Evolutionary conservation across 2,329 filamentous ascomycete genomes (phyloP).

Genomic region (Lasiodiplodia sp.): DNA sequence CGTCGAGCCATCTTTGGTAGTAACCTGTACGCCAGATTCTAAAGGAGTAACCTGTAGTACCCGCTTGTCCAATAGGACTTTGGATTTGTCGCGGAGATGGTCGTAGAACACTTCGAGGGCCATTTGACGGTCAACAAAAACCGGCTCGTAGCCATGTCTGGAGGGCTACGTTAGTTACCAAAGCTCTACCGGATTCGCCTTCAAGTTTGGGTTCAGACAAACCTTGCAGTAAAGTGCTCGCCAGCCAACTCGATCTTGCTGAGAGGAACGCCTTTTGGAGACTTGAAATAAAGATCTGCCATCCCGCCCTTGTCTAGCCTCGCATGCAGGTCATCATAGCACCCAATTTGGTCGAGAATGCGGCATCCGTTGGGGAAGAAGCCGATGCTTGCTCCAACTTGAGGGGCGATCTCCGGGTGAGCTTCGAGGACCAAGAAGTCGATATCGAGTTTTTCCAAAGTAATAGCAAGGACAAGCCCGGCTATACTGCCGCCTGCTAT

Average conservation of each 20-base stretch:
- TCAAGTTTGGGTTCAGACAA: no score
- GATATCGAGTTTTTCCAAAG: constrained; percentile 18
- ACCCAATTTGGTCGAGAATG: constrained; percentile 29
- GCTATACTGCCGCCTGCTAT: constrained; percentile 27
- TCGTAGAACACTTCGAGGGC: constrained; percentile 35
- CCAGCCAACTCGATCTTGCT: not conserved
- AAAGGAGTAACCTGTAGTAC: not conserved
- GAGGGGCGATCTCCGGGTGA: constrained; percentile 34
- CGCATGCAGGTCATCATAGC: not conserved
- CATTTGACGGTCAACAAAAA: constrained; percentile 31
- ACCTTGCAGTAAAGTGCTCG: constrained; percentile 3
- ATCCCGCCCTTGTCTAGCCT: not conserved
- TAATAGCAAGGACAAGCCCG: constrained; percentile 21
- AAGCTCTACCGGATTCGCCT: not conserved
- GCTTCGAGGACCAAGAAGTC: constrained; percentile 34
- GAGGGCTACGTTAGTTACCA: not conserved
- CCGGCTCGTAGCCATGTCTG: constrained; percentile 19
- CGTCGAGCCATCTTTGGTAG: not conserved
- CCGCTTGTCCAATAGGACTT: constrained; percentile 1
- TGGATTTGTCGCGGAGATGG: constrained; percentile 3
- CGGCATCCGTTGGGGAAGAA: constrained; percentile 1
- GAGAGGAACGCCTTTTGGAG: no score
- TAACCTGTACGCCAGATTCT: not conserved
- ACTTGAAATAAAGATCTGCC: not conserved
- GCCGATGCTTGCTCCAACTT: not conserved